Conservation (phyloP, 192 early-diverging fungal genomes). For the Backusella parvicylindrica region DNA sequence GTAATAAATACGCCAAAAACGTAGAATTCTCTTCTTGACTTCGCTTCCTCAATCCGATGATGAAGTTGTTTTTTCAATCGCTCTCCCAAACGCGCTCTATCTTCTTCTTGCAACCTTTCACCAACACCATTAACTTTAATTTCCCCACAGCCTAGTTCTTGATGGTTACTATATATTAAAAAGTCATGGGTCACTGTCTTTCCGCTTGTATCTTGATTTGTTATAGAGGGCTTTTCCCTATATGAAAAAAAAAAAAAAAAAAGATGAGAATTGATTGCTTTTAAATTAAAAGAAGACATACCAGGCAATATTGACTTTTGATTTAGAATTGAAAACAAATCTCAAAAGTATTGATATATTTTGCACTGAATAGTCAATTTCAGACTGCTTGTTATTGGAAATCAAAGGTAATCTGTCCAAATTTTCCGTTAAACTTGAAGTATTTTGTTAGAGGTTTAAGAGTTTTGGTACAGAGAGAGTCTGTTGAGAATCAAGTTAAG, state of each 20-base stretch:
- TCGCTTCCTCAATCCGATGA: not conserved
- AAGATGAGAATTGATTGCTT: not conserved
- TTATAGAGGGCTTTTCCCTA: conserved; percentile 4
- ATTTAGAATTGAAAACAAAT: conserved; percentile 16
- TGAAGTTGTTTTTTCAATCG: not conserved
- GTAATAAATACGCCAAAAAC: not conserved
- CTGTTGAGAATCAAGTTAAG: too few relatives aligned
- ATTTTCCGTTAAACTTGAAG: not conserved
- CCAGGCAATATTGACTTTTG: conserved; percentile 6
- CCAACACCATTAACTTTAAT: not conserved
- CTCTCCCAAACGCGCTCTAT: not conserved
- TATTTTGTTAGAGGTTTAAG: too few relatives aligned
- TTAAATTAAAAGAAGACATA: conserved; percentile 1
- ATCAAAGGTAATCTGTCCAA: conserved; percentile 6
- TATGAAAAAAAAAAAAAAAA: not conserved
- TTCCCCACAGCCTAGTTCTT: conserved; percentile 8
- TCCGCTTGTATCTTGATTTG: not conserved
- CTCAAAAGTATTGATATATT: conserved; percentile 11
- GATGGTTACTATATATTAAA: not conserved
- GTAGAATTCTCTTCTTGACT: not conserved
- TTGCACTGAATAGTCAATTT: conserved; percentile 5
- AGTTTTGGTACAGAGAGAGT: too few relatives aligned
- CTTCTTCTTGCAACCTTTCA: conserved; percentile 6
- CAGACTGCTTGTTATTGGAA: conserved; percentile 1
- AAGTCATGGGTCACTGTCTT: not conserved